Evolutionary conservation across 169 alveolate genomes (phyloP).

Genomic region (Theileria orientalis): DNA sequence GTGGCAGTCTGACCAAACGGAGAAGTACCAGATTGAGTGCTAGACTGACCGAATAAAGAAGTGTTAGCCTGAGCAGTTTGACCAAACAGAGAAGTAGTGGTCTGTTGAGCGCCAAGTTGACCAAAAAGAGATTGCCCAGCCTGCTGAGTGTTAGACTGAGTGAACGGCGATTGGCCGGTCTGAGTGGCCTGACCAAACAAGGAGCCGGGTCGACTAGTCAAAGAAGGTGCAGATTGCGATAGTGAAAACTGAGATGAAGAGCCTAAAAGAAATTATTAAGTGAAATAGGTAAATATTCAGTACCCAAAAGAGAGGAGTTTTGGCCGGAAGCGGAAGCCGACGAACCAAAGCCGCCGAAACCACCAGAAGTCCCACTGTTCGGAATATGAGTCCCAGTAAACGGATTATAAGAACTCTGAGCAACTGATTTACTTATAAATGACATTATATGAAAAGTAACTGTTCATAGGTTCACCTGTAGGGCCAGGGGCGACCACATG

Average conservation of each 20-base stretch:
- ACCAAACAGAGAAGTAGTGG: neutral
- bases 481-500: too few relatives aligned
- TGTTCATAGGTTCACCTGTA: neutral
- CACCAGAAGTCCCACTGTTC: neutral
- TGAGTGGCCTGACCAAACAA: neutral
- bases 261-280: neutral
- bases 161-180: constrained; percentile 7
- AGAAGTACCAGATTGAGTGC: neutral
- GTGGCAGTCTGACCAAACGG: neutral
- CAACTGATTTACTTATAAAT: neutral
- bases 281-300: neutral
- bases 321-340: neutral
- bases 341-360: neutral
- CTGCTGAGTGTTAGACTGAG: neutral
- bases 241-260: neutral
- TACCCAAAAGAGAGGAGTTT: constrained; percentile 8
- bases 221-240: neutral
- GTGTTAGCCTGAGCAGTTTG: neutral
- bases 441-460: constrained; percentile 14
- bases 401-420: constrained; percentile 16
- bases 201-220: neutral
- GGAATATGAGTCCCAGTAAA: constrained; percentile 16
- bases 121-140: neutral
- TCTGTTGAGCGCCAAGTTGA: neutral
- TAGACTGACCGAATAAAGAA: constrained; percentile 1